Conservation (phyloP, 2,329 filamentous ascomycete species). For the Xylariales sp. region DNA sequence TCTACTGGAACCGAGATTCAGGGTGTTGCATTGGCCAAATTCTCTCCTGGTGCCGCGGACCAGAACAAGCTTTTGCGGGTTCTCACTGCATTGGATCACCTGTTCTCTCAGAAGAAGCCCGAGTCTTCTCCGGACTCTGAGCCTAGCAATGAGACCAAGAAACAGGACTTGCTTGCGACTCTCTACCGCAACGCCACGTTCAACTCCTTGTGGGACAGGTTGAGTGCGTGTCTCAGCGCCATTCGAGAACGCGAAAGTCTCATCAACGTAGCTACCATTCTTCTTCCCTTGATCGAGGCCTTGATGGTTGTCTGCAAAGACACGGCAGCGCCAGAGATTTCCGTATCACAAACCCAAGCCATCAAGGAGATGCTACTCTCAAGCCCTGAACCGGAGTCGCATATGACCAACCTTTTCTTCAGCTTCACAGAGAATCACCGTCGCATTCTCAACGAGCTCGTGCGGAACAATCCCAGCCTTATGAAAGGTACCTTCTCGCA, state of each 20-base stretch:
- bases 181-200: slow-evolving; percentile 92
- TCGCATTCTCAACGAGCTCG: slow-evolving; percentile 95
- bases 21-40: slow-evolving; percentile 87
- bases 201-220: slow-evolving; percentile 82
- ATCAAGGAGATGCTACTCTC: slow-evolving; percentile 67
- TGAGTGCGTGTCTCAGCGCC: slow-evolving; percentile 81
- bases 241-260: slow-evolving; percentile 92
- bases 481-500: slow-evolving; percentile 98
- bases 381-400: slow-evolving; percentile 72
- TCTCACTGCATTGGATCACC: slow-evolving; percentile 87
- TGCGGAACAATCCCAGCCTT: slow-evolving; percentile 92
- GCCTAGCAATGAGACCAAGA: slow-evolving; percentile 53
- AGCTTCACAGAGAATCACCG: slow-evolving; percentile 96
- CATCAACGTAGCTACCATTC: slow-evolving; percentile 93
- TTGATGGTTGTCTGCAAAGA: slow-evolving; percentile 99
- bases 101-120: slow-evolving; percentile 76
- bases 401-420: slow-evolving; percentile 91
- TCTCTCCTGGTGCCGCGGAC: slow-evolving; percentile 92
- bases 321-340: slow-evolving; percentile 68
- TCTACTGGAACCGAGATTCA: slow-evolving; percentile 91
- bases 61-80: slow-evolving; percentile 93
- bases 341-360: slow-evolving; percentile 39
- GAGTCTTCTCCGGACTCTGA: slow-evolving; percentile 41
- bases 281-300: slow-evolving; percentile 89
- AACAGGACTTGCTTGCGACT: slow-evolving; percentile 79